Base-by-base conservation (phyloP, 1,284 basidiomycete genomes). In the Coniferiporia sulphurascens region DNA sequence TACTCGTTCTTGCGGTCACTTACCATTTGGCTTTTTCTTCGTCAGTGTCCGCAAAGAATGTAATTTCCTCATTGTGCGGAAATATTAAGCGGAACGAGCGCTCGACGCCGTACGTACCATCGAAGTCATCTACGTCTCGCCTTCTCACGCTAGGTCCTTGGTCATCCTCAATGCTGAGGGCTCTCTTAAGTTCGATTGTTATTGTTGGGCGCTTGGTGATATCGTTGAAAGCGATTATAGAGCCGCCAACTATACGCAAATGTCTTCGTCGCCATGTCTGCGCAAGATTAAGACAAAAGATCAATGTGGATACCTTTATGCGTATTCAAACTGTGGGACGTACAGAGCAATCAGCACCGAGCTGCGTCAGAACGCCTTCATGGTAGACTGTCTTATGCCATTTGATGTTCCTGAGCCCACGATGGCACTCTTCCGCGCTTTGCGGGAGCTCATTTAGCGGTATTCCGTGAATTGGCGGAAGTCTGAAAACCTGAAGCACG, bases 311-410 rank as follows among this genome's bases (percentile, higher is more conserved):
- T 21, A 5, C 6, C 9, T 41, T 27, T 36, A 12, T 34, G 45
- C 52, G 48, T 12, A 41, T 41, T 4, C 1, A 2, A 22, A 61
- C 58, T 34, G 60, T 52, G 58, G 45, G 10, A 74, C 89, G 71
- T 72, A 95, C 94, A 60, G 76, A 81, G 70, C 95, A 97, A 72
- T 97, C 96, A n/a, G 95, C 96, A 4, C 96, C 96, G 62, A 83
- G 84, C 75, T 99, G 96, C 12, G 96, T 99, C 67, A 99, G 73
- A 0, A 86, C 87, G n/a, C 95, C 94, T 71, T 95, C 89, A 72
- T 90, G 91, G 70, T 95, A 94, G 51, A 90, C 90, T 60, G 89
- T 82, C 73, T 94, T 92, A 70, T 96, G 93, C 94, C 94, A 97
- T 46, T 86, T 85, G 60, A 93, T 86, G 67, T 94, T 86, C 60